Base-by-base conservation (phyloP, 2,329 filamentous ascomycete species). In the Xenoacremonium recifei region DNA sequence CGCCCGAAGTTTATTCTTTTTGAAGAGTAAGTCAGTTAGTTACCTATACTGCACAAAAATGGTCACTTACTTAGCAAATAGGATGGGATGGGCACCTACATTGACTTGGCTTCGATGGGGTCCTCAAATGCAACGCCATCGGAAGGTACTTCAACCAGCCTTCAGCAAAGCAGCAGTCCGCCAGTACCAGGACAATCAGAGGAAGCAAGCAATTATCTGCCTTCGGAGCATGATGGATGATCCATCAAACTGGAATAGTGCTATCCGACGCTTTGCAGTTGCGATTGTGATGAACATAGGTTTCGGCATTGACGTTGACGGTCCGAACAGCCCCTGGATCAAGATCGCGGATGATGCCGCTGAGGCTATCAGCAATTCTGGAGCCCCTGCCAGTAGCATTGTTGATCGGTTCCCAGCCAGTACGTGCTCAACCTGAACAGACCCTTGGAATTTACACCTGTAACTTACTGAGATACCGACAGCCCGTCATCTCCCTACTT, bases 1-100 rank as follows among this genome's bases (percentile, higher is more conserved):
- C 33, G 33, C 11, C 33, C 33, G 13, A 15, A 18, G 17, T 35
- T 35, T 18, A 18, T 35, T 18, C 45, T 61, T 10, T 61, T 59
- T 35, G 53, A 59, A 31, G 46, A n/a, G n/a, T n/a, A n/a, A n/a
- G n/a, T n/a, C n/a, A n/a, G n/a, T n/a, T n/a, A n/a, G n/a, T n/a
- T n/a, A n/a, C n/a, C n/a, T n/a, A n/a, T n/a, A n/a, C n/a, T n/a
- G n/a, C n/a, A n/a, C n/a, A n/a, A n/a, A n/a, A n/a, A n/a, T n/a
- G n/a, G n/a, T n/a, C n/a, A n/a, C n/a, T n/a, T n/a, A n/a, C n/a
- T n/a, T n/a, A n/a, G n/a, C n/a, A n/a, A n/a, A n/a, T n/a, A n/a
- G 57, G 39, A 35, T 35, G 33, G 33, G 33, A 9, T 35, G 33
- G 33, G 33, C 16, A 3, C 16, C 21, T 7, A 35, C 33, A 20